Evolutionary conservation across 1,284 basidiomycete species (phyloP).

Genomic region (Cerioporus squamosus): DNA sequence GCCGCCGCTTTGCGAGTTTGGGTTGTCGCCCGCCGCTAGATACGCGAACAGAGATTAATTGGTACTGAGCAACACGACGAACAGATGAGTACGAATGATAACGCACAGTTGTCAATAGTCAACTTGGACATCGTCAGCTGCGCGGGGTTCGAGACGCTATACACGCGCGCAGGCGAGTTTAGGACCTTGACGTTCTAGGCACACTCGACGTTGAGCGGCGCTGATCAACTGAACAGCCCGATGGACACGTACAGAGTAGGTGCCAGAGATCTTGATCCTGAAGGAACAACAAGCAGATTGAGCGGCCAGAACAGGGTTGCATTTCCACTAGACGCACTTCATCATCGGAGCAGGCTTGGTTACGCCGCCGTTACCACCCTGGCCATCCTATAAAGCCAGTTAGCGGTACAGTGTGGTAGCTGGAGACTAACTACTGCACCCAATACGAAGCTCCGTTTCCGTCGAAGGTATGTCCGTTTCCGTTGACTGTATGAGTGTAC

Average conservation of each 20-base stretch:
- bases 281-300: no score
- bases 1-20: constrained; percentile 50
- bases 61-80: no score
- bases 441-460: constrained; percentile 45
- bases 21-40: constrained; percentile 40
- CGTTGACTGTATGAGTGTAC: constrained; percentile 37
- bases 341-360: constrained; percentile 44
- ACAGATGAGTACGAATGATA: background rate
- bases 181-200: constrained; percentile 40
- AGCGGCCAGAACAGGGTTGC: constrained; percentile 21
- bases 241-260: constrained; percentile 42
- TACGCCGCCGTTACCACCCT: constrained; percentile 42
- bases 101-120: constrained; percentile 43
- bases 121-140: constrained; percentile 19
- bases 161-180: constrained; percentile 42
- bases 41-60: background rate
- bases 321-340: constrained; percentile 29
- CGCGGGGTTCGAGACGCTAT: constrained; percentile 39
- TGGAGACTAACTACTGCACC: constrained; percentile 21
- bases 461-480: constrained; percentile 44
- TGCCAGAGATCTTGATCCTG: constrained; percentile 57
- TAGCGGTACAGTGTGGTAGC: background rate
- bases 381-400: constrained; percentile 37
- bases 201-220: background rate
- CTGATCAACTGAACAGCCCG: background rate